Percentiles rank a stretch among this genome's conserved stretches.
These are phyloP conservation scores for Triangularia verruculosa DNA, from an alignment of 2,329 filamentous ascomycete species.

Conservation along the genomic window DNA sequence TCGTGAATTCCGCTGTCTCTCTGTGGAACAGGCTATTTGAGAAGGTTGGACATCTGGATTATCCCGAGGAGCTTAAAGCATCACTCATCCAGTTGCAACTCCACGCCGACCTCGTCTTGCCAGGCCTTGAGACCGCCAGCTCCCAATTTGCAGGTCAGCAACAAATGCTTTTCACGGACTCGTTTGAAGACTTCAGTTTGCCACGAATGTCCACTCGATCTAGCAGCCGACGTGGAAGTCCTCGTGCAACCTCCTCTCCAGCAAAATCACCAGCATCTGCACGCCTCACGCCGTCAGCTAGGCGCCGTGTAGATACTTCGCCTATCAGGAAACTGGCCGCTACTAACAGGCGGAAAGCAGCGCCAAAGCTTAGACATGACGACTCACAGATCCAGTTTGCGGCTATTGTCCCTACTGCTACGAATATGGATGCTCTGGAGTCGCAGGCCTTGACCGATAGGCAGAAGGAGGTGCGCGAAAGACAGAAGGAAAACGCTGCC, in stretches of 20 bases:
- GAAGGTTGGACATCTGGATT: constrained; percentile 55
- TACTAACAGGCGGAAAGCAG: constrained; percentile 30
- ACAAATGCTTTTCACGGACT: constrained; percentile 44
- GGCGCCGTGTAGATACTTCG: constrained; percentile 26
- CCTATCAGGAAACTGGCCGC: constrained; percentile 30
- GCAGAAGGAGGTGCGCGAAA: constrained; percentile 73
- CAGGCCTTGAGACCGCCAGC: constrained; percentile 41
- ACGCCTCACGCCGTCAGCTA: constrained; percentile 34
- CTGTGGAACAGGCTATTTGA: constrained; percentile 72
- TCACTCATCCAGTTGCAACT: constrained; percentile 60
- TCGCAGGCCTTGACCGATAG: constrained; percentile 76
- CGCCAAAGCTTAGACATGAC: constrained; percentile 65
- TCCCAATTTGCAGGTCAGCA: constrained; percentile 38
- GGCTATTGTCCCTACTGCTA: constrained; percentile 59
- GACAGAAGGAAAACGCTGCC: constrained; percentile 63
- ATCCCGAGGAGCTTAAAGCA: constrained; percentile 61
- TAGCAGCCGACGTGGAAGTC: constrained; percentile 25
- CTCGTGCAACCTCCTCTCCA: constrained; percentile 26
- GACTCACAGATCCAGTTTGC: constrained; percentile 80
- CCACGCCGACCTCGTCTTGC: constrained; percentile 47
- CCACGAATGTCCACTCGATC: constrained; percentile 31
- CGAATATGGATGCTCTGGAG: constrained; percentile 48
- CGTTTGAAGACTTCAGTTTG: constrained; percentile 44
- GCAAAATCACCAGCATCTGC: constrained; percentile 35
- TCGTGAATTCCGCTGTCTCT: constrained; percentile 49